These are phyloP conservation scores for Aspergillus hortae DNA, from an alignment of 2,329 filamentous ascomycete genomes.

Conservation along the genomic window DNA sequence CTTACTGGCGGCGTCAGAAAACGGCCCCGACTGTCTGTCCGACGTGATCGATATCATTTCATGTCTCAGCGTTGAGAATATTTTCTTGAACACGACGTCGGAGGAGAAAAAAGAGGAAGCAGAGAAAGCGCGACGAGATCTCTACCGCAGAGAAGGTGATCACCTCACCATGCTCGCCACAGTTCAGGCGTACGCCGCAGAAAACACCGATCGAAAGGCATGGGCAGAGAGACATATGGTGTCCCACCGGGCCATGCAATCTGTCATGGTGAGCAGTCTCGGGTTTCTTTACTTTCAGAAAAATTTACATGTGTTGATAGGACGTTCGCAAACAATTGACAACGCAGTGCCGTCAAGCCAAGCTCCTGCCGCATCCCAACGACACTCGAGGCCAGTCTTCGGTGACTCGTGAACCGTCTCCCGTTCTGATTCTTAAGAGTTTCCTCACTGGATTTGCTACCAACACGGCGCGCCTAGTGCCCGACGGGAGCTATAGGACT, in stretches of 20 bases:
- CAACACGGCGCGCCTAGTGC: slow-evolving; percentile 59
- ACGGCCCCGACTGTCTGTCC: slow-evolving; percentile 67
- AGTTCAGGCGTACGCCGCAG: slow-evolving; percentile 57
- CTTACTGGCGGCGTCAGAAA: slow-evolving; percentile 70
- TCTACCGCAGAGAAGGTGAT: slow-evolving; percentile 60
- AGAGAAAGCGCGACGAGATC: slow-evolving; percentile 51
- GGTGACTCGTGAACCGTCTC: slow-evolving; percentile 33
- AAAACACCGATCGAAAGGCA: slow-evolving; percentile 55
- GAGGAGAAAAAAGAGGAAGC: slow-evolving; percentile 60
- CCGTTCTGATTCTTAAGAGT: slow-evolving; percentile 53
- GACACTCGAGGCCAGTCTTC: slow-evolving; percentile 10
- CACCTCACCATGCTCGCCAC: slow-evolving; percentile 61
- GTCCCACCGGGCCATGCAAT: slow-evolving; percentile 62
- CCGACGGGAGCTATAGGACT: slow-evolving; percentile 60
- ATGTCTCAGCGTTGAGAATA: slow-evolving; percentile 61
- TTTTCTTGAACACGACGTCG: slow-evolving; percentile 58
- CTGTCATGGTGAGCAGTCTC: slow-evolving; percentile 50
- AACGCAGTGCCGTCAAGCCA: slow-evolving; percentile 51
- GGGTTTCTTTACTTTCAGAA: background rate
- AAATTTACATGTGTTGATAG: slow-evolving; percentile 20
- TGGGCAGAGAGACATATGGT: slow-evolving; percentile 60
- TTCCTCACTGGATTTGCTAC: slow-evolving; percentile 57
- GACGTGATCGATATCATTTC: slow-evolving; percentile 83
- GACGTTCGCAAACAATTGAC: slow-evolving; percentile 62
- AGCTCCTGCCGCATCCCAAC: slow-evolving; percentile 33